A percentile compares a stretch with the other conserved stretches of the same genome.
Conservation (phyloP, 2,329 filamentous ascomycete species). For the Penicillium italicum region DNA sequence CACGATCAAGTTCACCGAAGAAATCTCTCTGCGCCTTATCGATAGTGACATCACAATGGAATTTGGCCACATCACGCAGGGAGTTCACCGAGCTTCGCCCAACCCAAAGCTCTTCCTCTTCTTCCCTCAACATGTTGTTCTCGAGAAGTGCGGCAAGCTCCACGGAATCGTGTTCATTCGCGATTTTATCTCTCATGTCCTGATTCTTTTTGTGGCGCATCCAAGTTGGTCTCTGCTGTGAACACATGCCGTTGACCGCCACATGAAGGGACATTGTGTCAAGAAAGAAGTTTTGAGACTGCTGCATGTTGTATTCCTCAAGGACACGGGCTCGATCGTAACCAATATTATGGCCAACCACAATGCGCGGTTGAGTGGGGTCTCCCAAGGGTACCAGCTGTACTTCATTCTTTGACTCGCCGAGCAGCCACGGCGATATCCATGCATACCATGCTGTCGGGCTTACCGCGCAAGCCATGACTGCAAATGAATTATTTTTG, state of each 20-base stretch:
- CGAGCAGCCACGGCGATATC: constrained; percentile 92
- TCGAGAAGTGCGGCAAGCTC: constrained; percentile 70
- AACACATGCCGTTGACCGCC: constrained; percentile 98
- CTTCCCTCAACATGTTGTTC: constrained; percentile 64
- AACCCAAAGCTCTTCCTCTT: constrained; percentile 95
- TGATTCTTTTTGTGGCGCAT: constrained; percentile 92
- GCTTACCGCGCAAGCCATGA: constrained; percentile 93
- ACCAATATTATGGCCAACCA: constrained; percentile 93
- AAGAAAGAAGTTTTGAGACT: constrained; percentile 80
- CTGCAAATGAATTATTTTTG: constrained; percentile 85
- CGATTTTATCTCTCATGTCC: constrained; percentile 75
- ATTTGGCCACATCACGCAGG: constrained; percentile 89
- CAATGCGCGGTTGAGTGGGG: constrained; percentile 65
- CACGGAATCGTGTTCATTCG: constrained; percentile 64
- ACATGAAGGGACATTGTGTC: constrained; percentile 99
- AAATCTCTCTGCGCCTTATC: constrained; percentile 85
- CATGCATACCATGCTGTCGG: constrained; percentile 94
- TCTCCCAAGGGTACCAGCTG: constrained; percentile 88
- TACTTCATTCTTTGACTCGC: constrained; percentile 69
- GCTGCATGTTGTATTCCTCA: constrained; percentile 83
- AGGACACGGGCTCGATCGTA: constrained; percentile 85
- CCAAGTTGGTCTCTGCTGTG: constrained; percentile 91
- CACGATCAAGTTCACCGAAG: constrained; percentile 76
- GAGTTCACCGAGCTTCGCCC: constrained; percentile 94
- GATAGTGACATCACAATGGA: constrained; percentile 86